Base-by-base conservation (phyloP, 2,329 filamentous ascomycete genomes). In the Arachnopeziza araneosa region DNA sequence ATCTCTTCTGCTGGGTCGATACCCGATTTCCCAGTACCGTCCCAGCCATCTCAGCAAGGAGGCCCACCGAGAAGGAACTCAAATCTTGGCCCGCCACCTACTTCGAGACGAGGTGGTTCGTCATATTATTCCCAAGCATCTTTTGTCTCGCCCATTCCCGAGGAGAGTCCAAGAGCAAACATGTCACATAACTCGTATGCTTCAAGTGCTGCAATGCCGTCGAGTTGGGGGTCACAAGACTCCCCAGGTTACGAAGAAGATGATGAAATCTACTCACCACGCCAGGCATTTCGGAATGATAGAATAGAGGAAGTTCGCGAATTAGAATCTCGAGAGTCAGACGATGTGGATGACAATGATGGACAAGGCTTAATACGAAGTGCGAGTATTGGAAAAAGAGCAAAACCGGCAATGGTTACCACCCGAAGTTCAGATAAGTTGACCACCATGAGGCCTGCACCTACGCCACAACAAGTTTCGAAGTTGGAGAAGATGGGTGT, bases 121-220 rank as follows among this genome's bases (percentile, higher is more conserved):
- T 85, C 84, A 0, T 87, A 86, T 62, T 87, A 88, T 67, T 88
- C 87, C 2, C 83, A 80, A 64, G 75, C 79, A 14, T 89, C 87
- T 0, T 87, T 81, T 61, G 87, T 92, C 24, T 89, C 89, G 0
- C 88, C 89, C 0, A 92, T 93, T 57, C 87, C 86, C 0, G 89
- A 92, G 72, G 89, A 92, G 70, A 83, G 80, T 63, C 79, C 83
- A 0, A 77, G 75, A 55, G 67, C 73, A 24, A 69, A 80, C 24
- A 76, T 80, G 57, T 84, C 85, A 0, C 82, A 84, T 69, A 79
- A 79, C 26, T 91, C 89, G 0, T 87, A 84, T 68, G 88, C 84
- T 23, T 91, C 89, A 2, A 91, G 88, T 66, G 83, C 85, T 44
- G 88, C 83, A 0, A 89, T 91, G 71, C 88, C 89, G 1, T 83